Conservation (phyloP, 2,329 filamentous ascomycete species). For the Hypomyces rosellus region DNA sequence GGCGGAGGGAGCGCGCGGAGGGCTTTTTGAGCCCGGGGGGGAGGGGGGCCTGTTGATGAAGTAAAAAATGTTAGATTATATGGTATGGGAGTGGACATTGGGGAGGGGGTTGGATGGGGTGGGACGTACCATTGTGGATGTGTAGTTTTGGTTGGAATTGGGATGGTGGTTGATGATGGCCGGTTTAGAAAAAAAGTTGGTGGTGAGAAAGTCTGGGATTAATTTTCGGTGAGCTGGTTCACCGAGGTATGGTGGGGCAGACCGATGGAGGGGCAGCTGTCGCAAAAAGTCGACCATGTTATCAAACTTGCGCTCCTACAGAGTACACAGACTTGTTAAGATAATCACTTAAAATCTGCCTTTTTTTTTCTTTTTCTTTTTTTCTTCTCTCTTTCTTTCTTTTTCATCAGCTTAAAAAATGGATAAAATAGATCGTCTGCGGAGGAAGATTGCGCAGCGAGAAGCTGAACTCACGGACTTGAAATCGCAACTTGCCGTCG, state of each 20-base stretch:
- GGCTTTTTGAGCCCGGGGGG: constrained; percentile 44
- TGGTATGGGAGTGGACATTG: neutral
- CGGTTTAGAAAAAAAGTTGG: neutral
- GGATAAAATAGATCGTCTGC: constrained; percentile 37
- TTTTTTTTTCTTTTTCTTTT: too few relatives aligned
- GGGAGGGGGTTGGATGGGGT: rapidly evolving
- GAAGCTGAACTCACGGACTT: constrained; percentile 44
- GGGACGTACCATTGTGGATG: constrained; percentile 10
- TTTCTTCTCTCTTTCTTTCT: neutral
- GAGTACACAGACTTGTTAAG: too few relatives aligned
- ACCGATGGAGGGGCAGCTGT: neutral
- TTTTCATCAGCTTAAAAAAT: constrained; percentile 27
- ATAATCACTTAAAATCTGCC: too few relatives aligned
- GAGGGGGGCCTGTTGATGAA: constrained; percentile 19
- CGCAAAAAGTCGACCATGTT: neutral
- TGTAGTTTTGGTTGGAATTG: neutral
- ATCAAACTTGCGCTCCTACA: neutral
- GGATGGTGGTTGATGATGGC: neutral
- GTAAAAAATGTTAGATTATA: neutral
- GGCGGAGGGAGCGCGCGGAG: constrained; percentile 51
- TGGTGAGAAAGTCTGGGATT: neutral
- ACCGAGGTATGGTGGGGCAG: constrained; percentile 8
- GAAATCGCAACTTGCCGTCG: constrained; percentile 37
- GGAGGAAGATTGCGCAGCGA: constrained; percentile 38
- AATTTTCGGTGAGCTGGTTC: constrained; percentile 12